Percentiles rank a stretch among this genome's conserved stretches.
Conservation (phyloP, 345 rosid species). For the Eucalyptus shirleyi region DNA sequence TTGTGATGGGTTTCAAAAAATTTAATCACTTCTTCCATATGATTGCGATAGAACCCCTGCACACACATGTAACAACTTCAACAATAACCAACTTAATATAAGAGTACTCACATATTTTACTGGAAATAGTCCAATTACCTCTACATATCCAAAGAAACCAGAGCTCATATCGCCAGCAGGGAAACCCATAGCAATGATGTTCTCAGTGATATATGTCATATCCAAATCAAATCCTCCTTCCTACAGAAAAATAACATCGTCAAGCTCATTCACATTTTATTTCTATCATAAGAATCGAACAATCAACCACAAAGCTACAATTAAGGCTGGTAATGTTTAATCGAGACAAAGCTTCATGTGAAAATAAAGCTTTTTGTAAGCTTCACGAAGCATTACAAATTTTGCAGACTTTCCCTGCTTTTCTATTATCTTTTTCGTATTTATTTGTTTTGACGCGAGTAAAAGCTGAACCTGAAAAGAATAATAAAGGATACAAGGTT, state of each 20-base stretch:
- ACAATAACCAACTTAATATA: not conserved
- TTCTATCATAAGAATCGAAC: not conserved
- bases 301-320: not conserved
- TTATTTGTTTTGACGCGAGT: not conserved
- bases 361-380: not conserved
- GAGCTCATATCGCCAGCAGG: slow-evolving; percentile 97
- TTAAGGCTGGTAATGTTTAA: not conserved
- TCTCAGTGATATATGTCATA: slow-evolving; percentile 81
- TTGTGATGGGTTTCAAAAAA: slow-evolving; percentile 91
- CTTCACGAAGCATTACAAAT: not conserved
- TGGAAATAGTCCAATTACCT: slow-evolving; percentile 28
- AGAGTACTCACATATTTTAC: not conserved
- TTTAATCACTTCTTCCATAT: slow-evolving; percentile 93
- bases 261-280: not conserved
- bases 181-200: slow-evolving; percentile 93
- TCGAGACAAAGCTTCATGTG: not conserved
- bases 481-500: not conserved
- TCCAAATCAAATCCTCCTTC: slow-evolving; percentile 82
- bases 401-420: not conserved
- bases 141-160: slow-evolving; percentile 77
- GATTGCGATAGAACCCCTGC: slow-evolving; percentile 87
- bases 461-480: not conserved
- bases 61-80: not conserved
- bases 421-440: not conserved
- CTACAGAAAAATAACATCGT: slow-evolving; percentile 14